Percentiles rank a stretch among this genome's conserved stretches.
Evolutionary conservation across 2,329 filamentous ascomycete genomes (phyloP).

Genomic region (Kalmusia sp.): DNA sequence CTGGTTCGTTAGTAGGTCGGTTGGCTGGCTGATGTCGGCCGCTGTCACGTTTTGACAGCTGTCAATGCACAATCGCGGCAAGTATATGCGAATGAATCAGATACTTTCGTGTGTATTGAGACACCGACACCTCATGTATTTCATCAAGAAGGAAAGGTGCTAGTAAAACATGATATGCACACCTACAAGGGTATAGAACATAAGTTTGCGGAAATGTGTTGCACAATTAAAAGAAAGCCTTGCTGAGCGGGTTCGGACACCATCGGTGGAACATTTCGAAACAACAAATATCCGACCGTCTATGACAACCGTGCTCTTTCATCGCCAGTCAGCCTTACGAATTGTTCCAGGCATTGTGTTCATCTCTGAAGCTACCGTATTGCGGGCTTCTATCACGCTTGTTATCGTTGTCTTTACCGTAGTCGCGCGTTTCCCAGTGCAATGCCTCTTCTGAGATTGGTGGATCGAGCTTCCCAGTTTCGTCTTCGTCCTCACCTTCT

Average conservation of each 20-base stretch:
- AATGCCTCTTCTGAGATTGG: conserved; percentile 51
- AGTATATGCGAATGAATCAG: too few species aligned
- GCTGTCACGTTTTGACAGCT: conserved; percentile 1
- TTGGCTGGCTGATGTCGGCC: neutral
- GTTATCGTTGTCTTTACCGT: conserved; percentile 26
- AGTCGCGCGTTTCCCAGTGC: conserved; percentile 52
- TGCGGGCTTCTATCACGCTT: conserved; percentile 38
- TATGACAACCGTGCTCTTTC: too few species aligned
- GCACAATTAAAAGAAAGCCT: neutral
- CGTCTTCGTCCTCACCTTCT: conserved; percentile 47
- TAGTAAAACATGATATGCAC: neutral
- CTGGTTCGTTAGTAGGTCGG: conserved; percentile 1
- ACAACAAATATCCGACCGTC: too few species aligned
- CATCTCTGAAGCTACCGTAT: conserved; percentile 53
- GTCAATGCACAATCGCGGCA: conserved; percentile 1
- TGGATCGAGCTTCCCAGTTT: conserved; percentile 42
- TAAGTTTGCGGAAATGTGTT: neutral
- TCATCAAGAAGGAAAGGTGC: neutral
- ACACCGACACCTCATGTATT: too few species aligned
- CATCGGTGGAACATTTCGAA: neutral
- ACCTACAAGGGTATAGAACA: conserved; percentile 18
- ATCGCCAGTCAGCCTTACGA: conserved; percentile 17
- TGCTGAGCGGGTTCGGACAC: neutral
- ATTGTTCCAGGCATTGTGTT: conserved; percentile 50
- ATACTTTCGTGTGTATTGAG: too few species aligned